phyloP scores from a whole-genome alignment of 345 rosid genomes.

The Murraya paniculata region DNA sequence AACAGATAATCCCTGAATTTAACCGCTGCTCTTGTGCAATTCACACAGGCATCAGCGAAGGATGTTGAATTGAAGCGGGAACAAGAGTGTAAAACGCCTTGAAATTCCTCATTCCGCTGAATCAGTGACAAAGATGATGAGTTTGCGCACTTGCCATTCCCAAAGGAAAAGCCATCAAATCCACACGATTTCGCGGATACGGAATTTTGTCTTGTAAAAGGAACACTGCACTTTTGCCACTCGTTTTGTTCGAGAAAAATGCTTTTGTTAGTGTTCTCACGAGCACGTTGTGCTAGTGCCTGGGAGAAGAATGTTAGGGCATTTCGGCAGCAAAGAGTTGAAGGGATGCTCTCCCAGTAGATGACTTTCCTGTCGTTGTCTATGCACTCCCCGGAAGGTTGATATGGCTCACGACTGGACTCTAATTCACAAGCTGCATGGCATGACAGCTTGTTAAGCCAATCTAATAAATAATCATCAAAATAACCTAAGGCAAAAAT shows the following conservation, averaged over 20 bases:
- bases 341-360: slow-evolving; percentile 31
- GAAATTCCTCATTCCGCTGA: slow-evolving; percentile 2
- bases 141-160: slow-evolving; percentile 30
- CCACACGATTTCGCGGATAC: slow-evolving; percentile 33
- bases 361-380: slow-evolving; percentile 17
- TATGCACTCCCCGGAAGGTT: slow-evolving; percentile 48
- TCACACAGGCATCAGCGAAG: slow-evolving; percentile 22
- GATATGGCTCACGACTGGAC: slow-evolving; percentile 32
- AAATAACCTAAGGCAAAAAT: too few species aligned
- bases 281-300: slow-evolving; percentile 33
- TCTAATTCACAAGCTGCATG: slow-evolving; percentile 33
- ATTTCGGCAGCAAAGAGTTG: slow-evolving; percentile 46
- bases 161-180: slow-evolving; percentile 28
- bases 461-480: not conserved
- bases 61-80: slow-evolving; percentile 28
- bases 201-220: slow-evolving; percentile 18
- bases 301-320: slow-evolving; percentile 40
- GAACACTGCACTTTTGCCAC: slow-evolving; percentile 32
- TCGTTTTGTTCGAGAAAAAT: slow-evolving; percentile 31
- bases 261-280: not conserved
- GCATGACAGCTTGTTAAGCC: not conserved
- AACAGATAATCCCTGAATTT: not conserved
- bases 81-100: slow-evolving; percentile 21
- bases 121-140: slow-evolving; percentile 21
- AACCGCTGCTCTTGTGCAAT: slow-evolving; percentile 28